Conservation (phyloP, 2,329 filamentous ascomycete species). For the Aspergillus spinulosporus region DNA sequence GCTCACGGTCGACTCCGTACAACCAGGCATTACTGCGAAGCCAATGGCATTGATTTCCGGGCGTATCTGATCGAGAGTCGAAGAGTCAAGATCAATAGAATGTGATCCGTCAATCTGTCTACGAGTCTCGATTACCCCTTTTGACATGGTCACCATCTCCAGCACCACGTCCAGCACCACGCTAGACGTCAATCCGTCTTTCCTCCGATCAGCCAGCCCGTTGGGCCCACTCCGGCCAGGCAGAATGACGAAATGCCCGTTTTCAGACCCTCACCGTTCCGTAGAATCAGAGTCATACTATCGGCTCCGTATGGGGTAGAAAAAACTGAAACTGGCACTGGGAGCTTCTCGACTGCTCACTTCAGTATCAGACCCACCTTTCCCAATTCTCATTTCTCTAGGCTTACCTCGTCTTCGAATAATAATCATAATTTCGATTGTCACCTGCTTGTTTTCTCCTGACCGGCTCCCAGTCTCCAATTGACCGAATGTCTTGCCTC, state of each 20-base stretch:
- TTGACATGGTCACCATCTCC: slow-evolving; percentile 10
- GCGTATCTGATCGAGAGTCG: slow-evolving; percentile 1
- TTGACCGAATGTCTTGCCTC: slow-evolving; percentile 4
- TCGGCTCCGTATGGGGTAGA: not conserved
- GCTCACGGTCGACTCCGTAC: not conserved
- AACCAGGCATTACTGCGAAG: not conserved
- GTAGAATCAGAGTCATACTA: slow-evolving; percentile 1
- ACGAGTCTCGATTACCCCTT: slow-evolving; percentile 11
- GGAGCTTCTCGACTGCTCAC: slow-evolving; percentile 22
- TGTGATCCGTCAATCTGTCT: not conserved
- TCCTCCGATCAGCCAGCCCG: slow-evolving; percentile 20
- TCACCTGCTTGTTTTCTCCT: slow-evolving; percentile 13
- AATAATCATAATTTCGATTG: slow-evolving; percentile 16
- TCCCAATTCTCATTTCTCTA: not conserved
- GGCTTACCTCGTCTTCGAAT: not conserved
- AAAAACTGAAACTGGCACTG: slow-evolving; percentile 1
- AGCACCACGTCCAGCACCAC: not conserved
- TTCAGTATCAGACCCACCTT: slow-evolving; percentile 21
- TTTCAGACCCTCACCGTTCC: slow-evolving; percentile 16
- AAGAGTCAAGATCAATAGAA: not conserved
- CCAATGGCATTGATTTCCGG: not conserved
- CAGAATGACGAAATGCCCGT: slow-evolving; percentile 18
- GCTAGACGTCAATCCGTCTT: slow-evolving; percentile 22
- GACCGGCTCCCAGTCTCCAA: not conserved
- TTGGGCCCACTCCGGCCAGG: slow-evolving; percentile 19